A percentile compares a stretch with the other conserved stretches of the same genome.
Conservation (phyloP, 2,329 filamentous ascomycete genomes). For the Trichophyton equinum region DNA sequence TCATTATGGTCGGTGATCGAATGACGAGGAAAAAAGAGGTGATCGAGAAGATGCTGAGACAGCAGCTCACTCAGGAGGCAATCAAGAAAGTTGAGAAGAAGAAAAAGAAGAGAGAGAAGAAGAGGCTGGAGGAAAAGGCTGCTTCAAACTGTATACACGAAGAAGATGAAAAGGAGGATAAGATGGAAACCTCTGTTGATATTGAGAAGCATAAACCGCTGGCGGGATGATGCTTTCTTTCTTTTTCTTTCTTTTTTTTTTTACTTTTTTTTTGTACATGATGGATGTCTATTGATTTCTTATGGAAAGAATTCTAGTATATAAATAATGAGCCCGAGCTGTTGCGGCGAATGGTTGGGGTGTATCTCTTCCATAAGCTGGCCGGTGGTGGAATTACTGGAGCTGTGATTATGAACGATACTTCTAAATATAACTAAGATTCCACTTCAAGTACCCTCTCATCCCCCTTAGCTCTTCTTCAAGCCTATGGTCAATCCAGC, state of each 20-base stretch:
- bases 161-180: background rate
- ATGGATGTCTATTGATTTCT: background rate
- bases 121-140: constrained; percentile 23
- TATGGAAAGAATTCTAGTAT: background rate
- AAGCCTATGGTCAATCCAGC: too few relatives aligned
- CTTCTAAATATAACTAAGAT: too few relatives aligned
- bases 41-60: constrained; percentile 60
- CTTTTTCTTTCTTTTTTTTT: background rate
- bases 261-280: background rate
- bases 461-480: too few relatives aligned
- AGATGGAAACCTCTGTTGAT: background rate
- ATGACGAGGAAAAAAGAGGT: constrained; percentile 78
- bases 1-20: constrained; percentile 65
- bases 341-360: too few relatives aligned
- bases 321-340: too few relatives aligned
- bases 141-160: constrained; percentile 6
- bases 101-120: constrained; percentile 35
- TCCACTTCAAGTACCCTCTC: too few relatives aligned
- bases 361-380: too few relatives aligned
- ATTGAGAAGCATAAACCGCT: background rate
- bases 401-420: too few relatives aligned
- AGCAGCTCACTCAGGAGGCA: constrained; percentile 58
- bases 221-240: background rate
- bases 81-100: constrained; percentile 46
- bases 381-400: too few relatives aligned